Base-by-base conservation (phyloP, 2,329 filamentous ascomycete genomes). In the Torrubiellomyces zombiae region DNA sequence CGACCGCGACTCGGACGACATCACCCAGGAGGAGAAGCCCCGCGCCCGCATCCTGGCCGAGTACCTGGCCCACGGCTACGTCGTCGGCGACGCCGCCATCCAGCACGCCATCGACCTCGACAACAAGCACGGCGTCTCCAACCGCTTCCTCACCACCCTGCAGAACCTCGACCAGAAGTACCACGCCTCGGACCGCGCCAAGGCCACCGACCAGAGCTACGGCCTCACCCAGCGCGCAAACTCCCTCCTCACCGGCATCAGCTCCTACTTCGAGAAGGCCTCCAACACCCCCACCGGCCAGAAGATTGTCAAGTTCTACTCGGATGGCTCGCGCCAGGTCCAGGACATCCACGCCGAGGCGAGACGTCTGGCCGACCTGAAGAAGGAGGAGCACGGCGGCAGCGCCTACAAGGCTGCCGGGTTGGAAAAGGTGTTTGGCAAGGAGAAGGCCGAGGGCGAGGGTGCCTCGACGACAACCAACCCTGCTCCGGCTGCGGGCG, bases 21-120 rank as follows among this genome's bases (percentile, higher is more conserved):
- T 95, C 41, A 72, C 75, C 9, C 89, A 98, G 49, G 89, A 98
- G 55, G 83, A 95, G 62, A 98, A 98, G 67, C 89, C 89, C 10
- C 78, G 85, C 42, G 72, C 79, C 20, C 81, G 89, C 42, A 93
- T 98, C 50, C 55, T 94, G 25, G 89, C 89, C 36, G 89, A 98
- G 59, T 94, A 95, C 54, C 76, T 98, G 17, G 85, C 89, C 8
- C 82, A 94, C 43, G 89, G 89, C 39, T 98, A 98, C 57, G 67
- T 74, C 19, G 63, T 95, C 36, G 83, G 68, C 16, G 69, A 75
- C 29, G 60, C 53, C 15, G 79, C 80, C 25, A 75, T 93, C 39
- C 68, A 89, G 57, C 67, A 67, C 34, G 86, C 82, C 34, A 79
- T 98, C 43, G 70, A 80, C 16, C 71, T 95, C 25, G 89, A 98